Base-by-base conservation (phyloP, 306 rosid genomes). In the Sindora glabra region DNA sequence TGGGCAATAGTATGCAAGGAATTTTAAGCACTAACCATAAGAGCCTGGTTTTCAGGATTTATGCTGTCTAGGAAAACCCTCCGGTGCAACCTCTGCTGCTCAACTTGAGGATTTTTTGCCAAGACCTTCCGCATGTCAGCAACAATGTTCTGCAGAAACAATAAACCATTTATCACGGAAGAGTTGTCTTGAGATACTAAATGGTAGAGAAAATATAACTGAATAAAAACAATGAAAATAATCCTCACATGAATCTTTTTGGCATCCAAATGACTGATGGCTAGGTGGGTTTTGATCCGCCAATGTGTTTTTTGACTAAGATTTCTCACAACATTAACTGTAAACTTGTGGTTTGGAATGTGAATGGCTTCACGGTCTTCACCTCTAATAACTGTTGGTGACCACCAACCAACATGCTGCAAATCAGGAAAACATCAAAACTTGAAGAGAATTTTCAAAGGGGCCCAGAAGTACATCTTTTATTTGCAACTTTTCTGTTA, bases 391-490 rank as follows among this genome's bases (percentile, higher is more conserved):
- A 91, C 76, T 48, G 98, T 92, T 9, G 98, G 96, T 23, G 98
- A 92, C 96, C 98, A 92, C 98, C 98, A 92, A 37, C 98, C 98
- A 65, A 92, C 96, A 64, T 92, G 96, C 98, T 92, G 72, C 68
- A 74, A 58, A 55, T 14, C 27, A n/a, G 81, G 25, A 74, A 49
- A 68, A 57, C 48, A 70, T 57, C 69, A 62, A 62, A 46, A 53
- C 49, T 26, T n/a, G 40, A n/a, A 71, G 40, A 44, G 38, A n/a
- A n/a, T 34, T 40, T 26, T 50, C 58, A 16, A 37, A 18, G 27
- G 55, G 44, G 68, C 57, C 48, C 22, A 76, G 44, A 61, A 60
- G 23, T 48, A 69, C 15, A n/a, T n/a, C n/a, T n/a, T n/a, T n/a
- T n/a, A n/a, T n/a, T n/a, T n/a, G n/a, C n/a, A n/a, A n/a, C n/a